Percentiles rank a stretch among this genome's conserved stretches.
Conservation (phyloP, 345 rosid species). For the Salix arbutifolia region DNA sequence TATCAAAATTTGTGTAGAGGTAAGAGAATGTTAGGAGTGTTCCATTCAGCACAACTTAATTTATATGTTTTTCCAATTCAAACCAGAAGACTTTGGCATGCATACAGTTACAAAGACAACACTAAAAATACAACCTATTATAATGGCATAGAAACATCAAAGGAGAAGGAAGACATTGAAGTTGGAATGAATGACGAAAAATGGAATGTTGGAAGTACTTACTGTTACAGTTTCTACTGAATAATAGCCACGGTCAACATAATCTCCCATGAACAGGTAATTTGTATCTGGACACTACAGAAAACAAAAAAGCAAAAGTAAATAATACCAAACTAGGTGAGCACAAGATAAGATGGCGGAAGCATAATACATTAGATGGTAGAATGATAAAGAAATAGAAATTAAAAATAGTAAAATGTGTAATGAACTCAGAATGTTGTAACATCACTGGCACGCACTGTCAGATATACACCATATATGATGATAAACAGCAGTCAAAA, state of each 20-base stretch:
- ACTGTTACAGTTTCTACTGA: slow-evolving; percentile 97
- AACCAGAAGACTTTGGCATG: not conserved
- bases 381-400: not conserved
- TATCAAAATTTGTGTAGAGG: not conserved
- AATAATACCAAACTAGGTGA: not conserved
- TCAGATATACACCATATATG: not conserved
- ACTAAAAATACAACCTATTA: not conserved
- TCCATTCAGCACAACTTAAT: not conserved
- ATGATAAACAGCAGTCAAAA: not conserved
- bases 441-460: not conserved
- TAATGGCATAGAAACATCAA: not conserved
- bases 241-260: slow-evolving; percentile 94
- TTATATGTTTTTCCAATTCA: not conserved
- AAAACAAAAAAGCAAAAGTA: slow-evolving; percentile 7
- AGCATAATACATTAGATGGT: not conserved
- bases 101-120: not conserved
- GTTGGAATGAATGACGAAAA: not conserved
- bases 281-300: slow-evolving; percentile 89
- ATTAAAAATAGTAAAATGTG: not conserved
- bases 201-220: slow-evolving; percentile 15
- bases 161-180: not conserved
- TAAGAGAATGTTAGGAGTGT: not conserved
- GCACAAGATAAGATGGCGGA: not conserved
- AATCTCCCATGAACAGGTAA: slow-evolving; percentile 96
- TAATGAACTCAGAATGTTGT: not conserved